Conservation (phyloP, 345 rosid species). For the Arabis hirsuta region DNA sequence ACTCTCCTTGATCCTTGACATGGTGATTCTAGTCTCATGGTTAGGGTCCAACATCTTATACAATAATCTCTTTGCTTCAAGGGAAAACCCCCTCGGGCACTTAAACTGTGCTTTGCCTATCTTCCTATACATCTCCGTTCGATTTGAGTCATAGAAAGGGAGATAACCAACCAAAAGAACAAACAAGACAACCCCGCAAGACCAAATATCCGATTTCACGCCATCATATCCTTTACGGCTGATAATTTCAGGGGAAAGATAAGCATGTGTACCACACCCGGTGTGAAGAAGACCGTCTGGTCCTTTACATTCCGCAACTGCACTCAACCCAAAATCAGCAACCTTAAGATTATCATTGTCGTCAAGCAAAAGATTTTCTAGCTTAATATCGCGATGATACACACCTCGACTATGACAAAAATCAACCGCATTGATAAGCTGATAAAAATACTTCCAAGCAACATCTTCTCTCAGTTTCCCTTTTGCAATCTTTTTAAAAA, state of each 20-base stretch:
- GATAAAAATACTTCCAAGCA: slow-evolving; percentile 60
- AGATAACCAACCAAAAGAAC: slow-evolving; percentile 66
- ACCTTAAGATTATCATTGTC: slow-evolving; percentile 57
- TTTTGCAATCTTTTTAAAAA: slow-evolving; percentile 59
- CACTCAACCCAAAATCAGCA: slow-evolving; percentile 72
- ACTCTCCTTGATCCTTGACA: slow-evolving; percentile 61
- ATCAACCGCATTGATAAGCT: slow-evolving; percentile 62
- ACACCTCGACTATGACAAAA: slow-evolving; percentile 71
- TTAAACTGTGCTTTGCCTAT: slow-evolving; percentile 66
- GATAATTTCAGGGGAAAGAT: slow-evolving; percentile 73
- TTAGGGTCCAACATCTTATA: slow-evolving; percentile 64
- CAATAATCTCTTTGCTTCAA: slow-evolving; percentile 59
- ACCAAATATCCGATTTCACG: slow-evolving; percentile 71
- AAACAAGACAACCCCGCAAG: slow-evolving; percentile 70
- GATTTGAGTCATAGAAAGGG: slow-evolving; percentile 66
- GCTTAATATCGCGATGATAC: slow-evolving; percentile 74
- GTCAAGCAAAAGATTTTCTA: slow-evolving; percentile 47
- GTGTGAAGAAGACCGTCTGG: slow-evolving; percentile 74
- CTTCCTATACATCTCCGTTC: slow-evolving; percentile 73
- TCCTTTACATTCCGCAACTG: slow-evolving; percentile 55
- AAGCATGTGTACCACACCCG: slow-evolving; percentile 66
- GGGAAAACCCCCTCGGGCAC: slow-evolving; percentile 67
- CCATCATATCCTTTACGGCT: slow-evolving; percentile 66
- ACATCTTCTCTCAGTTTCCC: slow-evolving; percentile 61
- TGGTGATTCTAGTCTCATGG: slow-evolving; percentile 59